phyloP scores from a whole-genome alignment of 495 filamentous ascomycete genomes.

The Penicillium pancosmium region DNA sequence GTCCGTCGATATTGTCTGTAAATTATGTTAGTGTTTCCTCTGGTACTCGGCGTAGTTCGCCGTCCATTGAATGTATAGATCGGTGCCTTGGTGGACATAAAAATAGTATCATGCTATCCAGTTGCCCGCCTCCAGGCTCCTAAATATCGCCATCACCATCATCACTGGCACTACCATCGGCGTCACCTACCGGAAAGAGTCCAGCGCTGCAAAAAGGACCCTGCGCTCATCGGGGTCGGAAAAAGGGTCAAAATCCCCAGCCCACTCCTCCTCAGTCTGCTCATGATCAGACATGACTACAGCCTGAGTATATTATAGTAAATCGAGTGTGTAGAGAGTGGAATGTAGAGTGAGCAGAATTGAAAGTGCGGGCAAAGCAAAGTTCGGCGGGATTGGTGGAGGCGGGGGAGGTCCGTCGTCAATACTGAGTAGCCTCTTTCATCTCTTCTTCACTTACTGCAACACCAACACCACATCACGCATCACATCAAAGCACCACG shows the following conservation, averaged over 20 bases:
- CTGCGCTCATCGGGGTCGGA: constrained; percentile 73
- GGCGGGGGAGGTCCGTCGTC: constrained; percentile 7
- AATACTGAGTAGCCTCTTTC: constrained; percentile 5
- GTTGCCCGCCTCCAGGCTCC: neutral
- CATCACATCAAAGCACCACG: neutral
- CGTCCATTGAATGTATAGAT: neutral
- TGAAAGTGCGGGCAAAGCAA: constrained; percentile 19
- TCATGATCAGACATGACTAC: constrained; percentile 25
- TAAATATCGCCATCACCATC: neutral
- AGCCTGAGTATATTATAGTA: neutral
- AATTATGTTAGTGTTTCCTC: neutral
- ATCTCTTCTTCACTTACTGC: neutral
- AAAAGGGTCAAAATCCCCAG: constrained; percentile 61
- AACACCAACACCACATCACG: neutral
- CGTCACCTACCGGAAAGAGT: constrained; percentile 79
- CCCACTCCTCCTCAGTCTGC: constrained; percentile 49
- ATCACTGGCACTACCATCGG: neutral
- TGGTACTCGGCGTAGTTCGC: too few species aligned
- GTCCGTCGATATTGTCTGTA: constrained; percentile 78
- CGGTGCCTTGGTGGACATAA: neutral
- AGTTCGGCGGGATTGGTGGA: constrained; percentile 21
- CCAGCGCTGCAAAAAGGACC: constrained; percentile 75
- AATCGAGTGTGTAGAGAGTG: neutral
- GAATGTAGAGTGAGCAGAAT: neutral
- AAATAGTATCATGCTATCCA: neutral